Evolutionary conservation across 2,329 filamentous ascomycete species (phyloP), one percentile per base, ranked within the genome.

Genomic region (Talaromyces piceae): DNA sequence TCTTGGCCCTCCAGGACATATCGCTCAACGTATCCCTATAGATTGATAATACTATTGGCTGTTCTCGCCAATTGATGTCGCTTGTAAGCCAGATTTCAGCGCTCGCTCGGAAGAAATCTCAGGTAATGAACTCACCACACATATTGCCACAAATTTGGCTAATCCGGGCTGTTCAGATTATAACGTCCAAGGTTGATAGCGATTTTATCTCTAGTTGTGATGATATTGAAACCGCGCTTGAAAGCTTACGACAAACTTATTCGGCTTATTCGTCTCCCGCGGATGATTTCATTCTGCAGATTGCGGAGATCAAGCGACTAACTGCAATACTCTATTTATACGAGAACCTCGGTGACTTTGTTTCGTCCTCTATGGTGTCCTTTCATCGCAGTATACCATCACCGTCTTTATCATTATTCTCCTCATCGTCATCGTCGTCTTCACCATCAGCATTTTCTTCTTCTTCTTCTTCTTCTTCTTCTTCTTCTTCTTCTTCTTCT

Each of bases 21-120:
- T 7, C 8, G 20, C 13, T 25, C 20, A 44, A 12, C n/a, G n/a
- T 43, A n/a, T 13, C 18, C 37, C 18, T 20, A 9, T 37, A 65
- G 60, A 61, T 66, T 41, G 64, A 65, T 53, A 56, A 59, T 12
- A 49, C 63, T 5, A 65, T 67, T 57, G 64, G 63, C 25, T 65
- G 64, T 46, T 65, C 63, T 22, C 58, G 64, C 5, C 56, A 59
- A 4, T 53, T 66, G n/a, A 63, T 66, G 54, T 58, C 54, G 12
- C 31, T 61, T 12, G 60, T 67, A 8, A 58, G 57, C 31, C 50
- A 50, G 3, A 64, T 60, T 27, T 61, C 61, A 3, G 27, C 44
- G 13, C 44, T 60, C 5, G 51, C 31, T 41, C 26, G 20, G 50
- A 41, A 45, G 47, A 50, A 50, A 28, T 39, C 46, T 5, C 56